phyloP scores from a whole-genome alignment of 345 rosid genomes.

The Melaleuca quinquenervia region DNA sequence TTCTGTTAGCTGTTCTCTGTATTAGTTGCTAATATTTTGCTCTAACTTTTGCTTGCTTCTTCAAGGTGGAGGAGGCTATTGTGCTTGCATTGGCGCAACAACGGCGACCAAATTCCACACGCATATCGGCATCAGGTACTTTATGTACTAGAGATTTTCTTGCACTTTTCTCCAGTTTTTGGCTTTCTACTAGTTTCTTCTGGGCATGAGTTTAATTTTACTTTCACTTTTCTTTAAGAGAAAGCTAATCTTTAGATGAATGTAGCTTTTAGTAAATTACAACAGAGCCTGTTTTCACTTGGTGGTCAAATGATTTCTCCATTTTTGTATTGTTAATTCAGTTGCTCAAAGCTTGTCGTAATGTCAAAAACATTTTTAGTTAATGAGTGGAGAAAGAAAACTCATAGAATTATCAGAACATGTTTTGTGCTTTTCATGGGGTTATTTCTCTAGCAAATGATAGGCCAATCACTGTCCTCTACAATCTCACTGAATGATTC shows the following conservation, averaged over 20 bases:
- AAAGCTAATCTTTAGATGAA: background rate
- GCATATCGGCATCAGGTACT: conserved; percentile 63
- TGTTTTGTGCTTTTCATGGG: background rate
- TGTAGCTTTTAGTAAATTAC: background rate
- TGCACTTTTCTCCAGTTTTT: background rate
- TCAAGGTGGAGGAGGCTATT: conserved; percentile 88
- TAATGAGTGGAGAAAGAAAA: background rate
- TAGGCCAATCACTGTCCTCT: background rate
- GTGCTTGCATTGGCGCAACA: conserved; percentile 65
- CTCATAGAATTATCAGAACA: background rate
- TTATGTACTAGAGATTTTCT: background rate
- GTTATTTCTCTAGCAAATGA: background rate
- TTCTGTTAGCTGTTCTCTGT: background rate
- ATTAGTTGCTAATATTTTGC: background rate
- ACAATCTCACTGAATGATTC: background rate
- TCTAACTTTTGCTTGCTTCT: conserved; percentile 8
- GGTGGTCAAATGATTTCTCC: background rate
- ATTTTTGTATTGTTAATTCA: background rate
- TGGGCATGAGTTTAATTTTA: background rate
- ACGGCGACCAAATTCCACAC: conserved; percentile 56
- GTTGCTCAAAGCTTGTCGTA: background rate
- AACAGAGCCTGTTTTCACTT: background rate
- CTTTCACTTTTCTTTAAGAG: background rate
- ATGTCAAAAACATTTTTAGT: background rate
- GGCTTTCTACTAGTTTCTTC: background rate